Evolutionary conservation across 441 rosid species (phyloP), one percentile per base, ranked within the genome.

Genomic region (Arabidopsis lyrata): DNA sequence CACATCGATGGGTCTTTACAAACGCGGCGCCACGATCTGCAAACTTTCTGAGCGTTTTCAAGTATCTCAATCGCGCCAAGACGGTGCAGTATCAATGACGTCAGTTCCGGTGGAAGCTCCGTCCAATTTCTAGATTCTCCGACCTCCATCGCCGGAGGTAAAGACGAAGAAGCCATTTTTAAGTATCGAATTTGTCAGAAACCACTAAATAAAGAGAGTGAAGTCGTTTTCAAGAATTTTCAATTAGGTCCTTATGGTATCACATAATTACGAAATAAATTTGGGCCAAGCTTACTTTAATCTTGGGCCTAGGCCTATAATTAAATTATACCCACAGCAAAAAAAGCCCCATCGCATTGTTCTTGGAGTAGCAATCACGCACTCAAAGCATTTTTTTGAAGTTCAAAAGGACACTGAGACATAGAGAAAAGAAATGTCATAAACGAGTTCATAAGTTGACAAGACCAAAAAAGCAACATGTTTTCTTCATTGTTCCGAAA

Each of bases 1-100:
- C 95, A 89, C 80, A 89, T 70, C 1, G 71, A 68, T 0, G 63
- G 31, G 20, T 62, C 53, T 42, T 62, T 62, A 62, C 66, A 62
- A 9, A 62, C 32, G 2, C 66, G 14, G 27, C 66, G 66, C 66
- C 66, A 62, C 5, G 66, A 62, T 9, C 36, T 42, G 12, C 66
- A 62, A 1, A 62, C 66, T 62, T 62, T 62, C 52, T 62, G 53
- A n/a, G 38, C 66, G 8, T 42, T 62, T 44, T 62, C 38, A 1
- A 62, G 24, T 6, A 62, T 62, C 52, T 42, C 38, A 62, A 42
- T 27, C 53, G 6, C 66, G 6, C 53, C 66, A 27, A 62, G 38
- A 11, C 66, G 38, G 3, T 62, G 66, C 0, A 62, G 38, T 5
- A 62, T 62, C 13, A 52, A 42, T 29, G 66, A 62, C 0, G 10